Percentiles rank a stretch among this genome's conserved stretches.
Evolutionary conservation across 805 yeast species (phyloP).

Genomic region (Diddensiella transvaalensis): DNA sequence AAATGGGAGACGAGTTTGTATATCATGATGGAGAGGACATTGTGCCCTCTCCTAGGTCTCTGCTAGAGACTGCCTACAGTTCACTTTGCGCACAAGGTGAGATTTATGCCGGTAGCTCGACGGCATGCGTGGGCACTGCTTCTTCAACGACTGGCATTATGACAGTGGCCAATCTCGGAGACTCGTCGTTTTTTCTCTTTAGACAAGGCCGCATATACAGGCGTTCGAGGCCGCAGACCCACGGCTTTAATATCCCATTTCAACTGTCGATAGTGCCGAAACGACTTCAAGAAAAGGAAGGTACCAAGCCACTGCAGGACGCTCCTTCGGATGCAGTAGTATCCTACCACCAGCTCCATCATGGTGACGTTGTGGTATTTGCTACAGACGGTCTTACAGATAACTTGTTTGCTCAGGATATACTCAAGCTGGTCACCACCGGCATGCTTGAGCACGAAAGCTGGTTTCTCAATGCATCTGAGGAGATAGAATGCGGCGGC

Average conservation of each 20-base stretch:
- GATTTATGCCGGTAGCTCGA: constrained; percentile 89
- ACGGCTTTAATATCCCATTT: constrained; percentile 86
- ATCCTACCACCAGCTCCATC: constrained; percentile 59
- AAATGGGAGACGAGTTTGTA: constrained; percentile 44
- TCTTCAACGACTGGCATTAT: constrained; percentile 47
- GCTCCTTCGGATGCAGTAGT: constrained; percentile 65
- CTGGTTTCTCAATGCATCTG: constrained; percentile 33
- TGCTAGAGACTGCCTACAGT: constrained; percentile 56
- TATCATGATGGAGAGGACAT: constrained; percentile 13
- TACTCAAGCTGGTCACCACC: constrained; percentile 64
- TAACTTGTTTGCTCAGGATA: constrained; percentile 70
- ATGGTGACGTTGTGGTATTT: constrained; percentile 73
- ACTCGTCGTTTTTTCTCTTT: constrained; percentile 89
- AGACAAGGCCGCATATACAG: constrained; percentile 58
- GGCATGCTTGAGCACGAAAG: constrained; percentile 35
- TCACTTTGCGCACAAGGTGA: constrained; percentile 49
- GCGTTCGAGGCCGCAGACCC: constrained; percentile 75
- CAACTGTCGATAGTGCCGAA: constrained; percentile 84
- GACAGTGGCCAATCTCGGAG: constrained; percentile 80
- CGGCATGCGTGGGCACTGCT: constrained; percentile 79
- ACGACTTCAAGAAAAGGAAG: constrained; percentile 40
- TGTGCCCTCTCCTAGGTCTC: constrained; percentile 38
- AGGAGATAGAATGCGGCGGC: constrained; percentile 22
- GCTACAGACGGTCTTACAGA: constrained; percentile 95
- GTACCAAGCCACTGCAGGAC: constrained; percentile 44